phyloP scores from a whole-genome alignment of 2,329 filamentous ascomycete genomes.

The Xylaria sp. region DNA sequence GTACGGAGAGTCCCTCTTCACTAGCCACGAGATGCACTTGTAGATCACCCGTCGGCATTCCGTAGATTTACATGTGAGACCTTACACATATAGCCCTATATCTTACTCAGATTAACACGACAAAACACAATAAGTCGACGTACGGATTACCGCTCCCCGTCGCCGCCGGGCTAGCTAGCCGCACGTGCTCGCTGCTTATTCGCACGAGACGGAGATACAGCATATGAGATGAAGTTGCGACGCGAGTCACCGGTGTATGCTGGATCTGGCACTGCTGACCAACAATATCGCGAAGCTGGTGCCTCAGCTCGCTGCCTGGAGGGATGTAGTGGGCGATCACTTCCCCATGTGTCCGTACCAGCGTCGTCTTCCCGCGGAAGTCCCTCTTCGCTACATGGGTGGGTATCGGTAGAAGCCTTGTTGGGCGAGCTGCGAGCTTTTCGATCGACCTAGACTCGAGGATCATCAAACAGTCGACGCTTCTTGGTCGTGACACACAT shows the following conservation, averaged over 20 bases:
- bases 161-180: not conserved
- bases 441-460: not conserved
- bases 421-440: not conserved
- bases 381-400: not conserved
- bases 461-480: not conserved
- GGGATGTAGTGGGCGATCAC: slow-evolving; percentile 1
- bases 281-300: not conserved
- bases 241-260: not conserved
- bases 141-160: not conserved
- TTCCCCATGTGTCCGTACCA: slow-evolving; percentile 9
- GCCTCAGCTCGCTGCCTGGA: not conserved
- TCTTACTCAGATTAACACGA: no score
- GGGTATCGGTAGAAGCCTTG: not conserved
- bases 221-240: not conserved
- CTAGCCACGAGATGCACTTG: no score
- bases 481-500: not conserved
- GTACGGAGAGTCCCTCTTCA: not conserved
- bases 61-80: no score
- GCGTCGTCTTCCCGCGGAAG: not conserved
- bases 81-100: no score
- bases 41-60: no score
- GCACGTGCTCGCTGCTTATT: not conserved
- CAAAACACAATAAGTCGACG: not conserved
- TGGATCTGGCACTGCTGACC: not conserved
- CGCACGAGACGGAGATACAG: not conserved